Percentiles rank a stretch among this genome's conserved stretches.
These are phyloP conservation scores for Stephanodiscus triporus DNA, from an alignment of 108 stramenopile genomes.

Conservation along the genomic window DNA sequence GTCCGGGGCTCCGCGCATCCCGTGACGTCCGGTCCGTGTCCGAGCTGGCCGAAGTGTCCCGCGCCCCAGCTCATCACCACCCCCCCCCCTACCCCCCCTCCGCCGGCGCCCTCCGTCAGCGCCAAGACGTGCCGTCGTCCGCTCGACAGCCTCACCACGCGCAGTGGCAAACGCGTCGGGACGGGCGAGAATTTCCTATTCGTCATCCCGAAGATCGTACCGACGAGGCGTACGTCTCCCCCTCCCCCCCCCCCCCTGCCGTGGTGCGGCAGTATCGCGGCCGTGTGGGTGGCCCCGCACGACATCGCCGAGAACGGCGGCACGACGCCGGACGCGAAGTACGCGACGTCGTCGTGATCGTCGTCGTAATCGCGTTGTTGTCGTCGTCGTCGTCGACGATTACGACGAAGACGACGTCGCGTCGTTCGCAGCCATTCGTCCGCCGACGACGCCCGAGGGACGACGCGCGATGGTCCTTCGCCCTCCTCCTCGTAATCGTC, in stretches of 20 bases:
- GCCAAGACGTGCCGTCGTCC: conserved; percentile 55
- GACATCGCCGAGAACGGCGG: conserved; percentile 29
- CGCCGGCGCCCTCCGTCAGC: conserved; percentile 38
- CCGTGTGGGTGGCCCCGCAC: conserved; percentile 51
- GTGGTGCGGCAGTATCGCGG: conserved; percentile 39
- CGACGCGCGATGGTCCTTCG: too few relatives aligned
- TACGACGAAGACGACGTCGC: neutral
- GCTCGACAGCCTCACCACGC: conserved; percentile 35
- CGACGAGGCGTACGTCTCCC: conserved; percentile 24
- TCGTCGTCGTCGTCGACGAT: too few relatives aligned
- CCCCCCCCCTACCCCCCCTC: conserved; percentile 31
- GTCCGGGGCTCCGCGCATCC: conserved; percentile 52
- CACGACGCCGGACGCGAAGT: conserved; percentile 18
- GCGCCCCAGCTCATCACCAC: conserved; percentile 83
- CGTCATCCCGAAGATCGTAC: conserved; percentile 48
- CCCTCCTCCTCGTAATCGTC: conserved; percentile 1
- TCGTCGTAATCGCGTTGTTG: too few relatives aligned
- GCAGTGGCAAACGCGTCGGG: conserved; percentile 49
- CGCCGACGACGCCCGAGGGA: neutral
- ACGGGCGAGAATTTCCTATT: conserved; percentile 34
- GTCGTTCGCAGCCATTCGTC: conserved; percentile 7
- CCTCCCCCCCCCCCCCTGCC: neutral
- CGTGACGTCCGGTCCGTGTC: conserved; percentile 58
- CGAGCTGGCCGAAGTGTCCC: conserved; percentile 90
- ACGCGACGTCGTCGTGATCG: neutral